phyloP scores from a whole-genome alignment of 2,329 filamentous ascomycete species.

The Celoporthe dispersa region DNA sequence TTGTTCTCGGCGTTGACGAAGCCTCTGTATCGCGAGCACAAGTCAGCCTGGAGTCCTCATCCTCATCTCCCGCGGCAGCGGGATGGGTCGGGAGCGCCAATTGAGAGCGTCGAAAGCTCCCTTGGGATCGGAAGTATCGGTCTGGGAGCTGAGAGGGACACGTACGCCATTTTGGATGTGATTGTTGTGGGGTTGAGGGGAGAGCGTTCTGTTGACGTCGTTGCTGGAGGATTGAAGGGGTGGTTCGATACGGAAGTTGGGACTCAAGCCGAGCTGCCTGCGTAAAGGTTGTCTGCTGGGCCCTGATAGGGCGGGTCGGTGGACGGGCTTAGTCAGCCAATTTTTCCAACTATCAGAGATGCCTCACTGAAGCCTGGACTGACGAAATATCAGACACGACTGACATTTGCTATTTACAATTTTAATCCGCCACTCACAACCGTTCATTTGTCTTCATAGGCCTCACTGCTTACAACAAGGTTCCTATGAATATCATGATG shows the following conservation, averaged over 20 bases:
- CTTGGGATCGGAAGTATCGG: neutral
- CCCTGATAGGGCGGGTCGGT: conserved; percentile 11
- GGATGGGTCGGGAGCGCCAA: conserved; percentile 22
- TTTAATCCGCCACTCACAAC: neutral
- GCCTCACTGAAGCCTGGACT: neutral
- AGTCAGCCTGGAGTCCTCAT: conserved; percentile 35
- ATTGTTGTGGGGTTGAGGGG: conserved; percentile 29
- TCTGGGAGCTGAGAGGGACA: conserved; percentile 13
- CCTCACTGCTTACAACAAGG: neutral
- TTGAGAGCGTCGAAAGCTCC: conserved; percentile 14
- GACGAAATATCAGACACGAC: neutral
- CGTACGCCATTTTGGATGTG: conserved; percentile 39
- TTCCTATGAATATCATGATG: neutral
- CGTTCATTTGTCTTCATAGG: neutral
- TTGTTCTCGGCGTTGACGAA: conserved; percentile 75
- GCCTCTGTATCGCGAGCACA: conserved; percentile 40
- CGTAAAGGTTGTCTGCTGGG: conserved; percentile 8
- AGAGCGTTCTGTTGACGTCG: conserved; percentile 34
- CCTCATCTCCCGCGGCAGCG: conserved; percentile 3
- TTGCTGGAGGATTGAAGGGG: conserved; percentile 19
- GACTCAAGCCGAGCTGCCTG: conserved; percentile 16
- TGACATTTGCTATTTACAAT: no score
- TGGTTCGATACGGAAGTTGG: conserved; percentile 24
- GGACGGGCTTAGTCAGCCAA: conserved; percentile 12
- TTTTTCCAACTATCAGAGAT: neutral